A percentile compares a stretch with the other conserved stretches of the same genome.
Evolutionary conservation across 2,329 filamentous ascomycete species (phyloP).

Genomic region (Periglandula ipomoeae): DNA sequence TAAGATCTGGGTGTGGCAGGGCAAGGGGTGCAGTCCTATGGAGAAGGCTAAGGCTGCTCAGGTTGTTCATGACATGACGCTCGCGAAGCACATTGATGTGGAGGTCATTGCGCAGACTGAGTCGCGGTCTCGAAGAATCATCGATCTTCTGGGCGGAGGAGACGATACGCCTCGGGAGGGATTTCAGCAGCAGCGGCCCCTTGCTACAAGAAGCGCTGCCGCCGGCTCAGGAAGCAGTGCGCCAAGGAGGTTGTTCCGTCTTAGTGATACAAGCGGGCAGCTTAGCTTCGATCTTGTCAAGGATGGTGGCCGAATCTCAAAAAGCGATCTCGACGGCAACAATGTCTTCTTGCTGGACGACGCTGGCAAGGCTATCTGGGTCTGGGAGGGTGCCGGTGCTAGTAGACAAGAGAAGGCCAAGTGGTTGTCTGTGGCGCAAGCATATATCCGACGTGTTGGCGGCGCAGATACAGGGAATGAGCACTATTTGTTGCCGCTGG

Average conservation of each 20-base stretch:
- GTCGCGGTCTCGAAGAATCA: slow-evolving; percentile 41
- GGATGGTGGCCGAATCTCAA: slow-evolving; percentile 36
- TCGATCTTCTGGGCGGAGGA: slow-evolving; percentile 45
- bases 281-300: slow-evolving; percentile 50
- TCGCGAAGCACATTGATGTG: slow-evolving; percentile 54
- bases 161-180: slow-evolving; percentile 27
- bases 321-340: slow-evolving; percentile 42
- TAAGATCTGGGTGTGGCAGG: slow-evolving; percentile 65
- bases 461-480: slow-evolving; percentile 12
- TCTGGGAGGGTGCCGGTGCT: slow-evolving; percentile 54
- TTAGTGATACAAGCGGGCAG: slow-evolving; percentile 51
- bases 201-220: slow-evolving; percentile 14
- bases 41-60: slow-evolving; percentile 61
- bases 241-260: slow-evolving; percentile 44
- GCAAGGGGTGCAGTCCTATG: slow-evolving; percentile 54
- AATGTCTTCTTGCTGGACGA: slow-evolving; percentile 57
- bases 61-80: slow-evolving; percentile 55
- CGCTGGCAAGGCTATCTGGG: slow-evolving; percentile 49
- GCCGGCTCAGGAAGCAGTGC: slow-evolving; percentile 6
- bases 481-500: slow-evolving; percentile 39
- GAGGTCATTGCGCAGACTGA: slow-evolving; percentile 57
- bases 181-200: slow-evolving; percentile 34
- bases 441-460: slow-evolving; percentile 38
- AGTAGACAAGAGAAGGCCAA: slow-evolving; percentile 48
- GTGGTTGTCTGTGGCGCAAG: slow-evolving; percentile 53